Conservation (phyloP, 2,329 filamentous ascomycete genomes). For the Pyrenophora graminea region DNA sequence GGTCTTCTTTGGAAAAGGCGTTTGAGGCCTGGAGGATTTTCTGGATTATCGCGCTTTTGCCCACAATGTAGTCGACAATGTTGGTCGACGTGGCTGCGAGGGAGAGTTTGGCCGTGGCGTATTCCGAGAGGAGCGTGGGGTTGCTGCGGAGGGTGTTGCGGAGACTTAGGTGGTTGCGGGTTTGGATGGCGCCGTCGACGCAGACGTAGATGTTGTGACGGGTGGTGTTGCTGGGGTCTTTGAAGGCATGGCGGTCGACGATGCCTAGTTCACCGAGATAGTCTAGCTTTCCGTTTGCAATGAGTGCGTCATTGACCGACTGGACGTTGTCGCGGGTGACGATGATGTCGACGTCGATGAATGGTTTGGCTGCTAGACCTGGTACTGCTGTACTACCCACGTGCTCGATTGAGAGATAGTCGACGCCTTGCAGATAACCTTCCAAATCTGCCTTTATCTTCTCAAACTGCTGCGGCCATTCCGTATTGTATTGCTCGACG, state of each 20-base stretch:
- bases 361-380: slow-evolving; percentile 42
- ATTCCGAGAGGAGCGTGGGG: slow-evolving; percentile 37
- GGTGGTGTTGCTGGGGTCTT: slow-evolving; percentile 34
- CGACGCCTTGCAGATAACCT: slow-evolving; percentile 17
- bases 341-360: slow-evolving; percentile 46
- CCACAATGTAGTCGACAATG: slow-evolving; percentile 29
- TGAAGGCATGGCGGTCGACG: slow-evolving; percentile 42
- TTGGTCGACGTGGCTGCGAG: slow-evolving; percentile 25
- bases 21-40: slow-evolving; percentile 26
- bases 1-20: slow-evolving; percentile 24
- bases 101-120: slow-evolving; percentile 27
- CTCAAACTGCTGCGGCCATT: slow-evolving; percentile 36
- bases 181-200: slow-evolving; percentile 38
- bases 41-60: slow-evolving; percentile 23
- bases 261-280: slow-evolving; percentile 46
- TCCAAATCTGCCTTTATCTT: slow-evolving; percentile 24
- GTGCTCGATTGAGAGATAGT: slow-evolving; percentile 40
- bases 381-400: slow-evolving; percentile 47
- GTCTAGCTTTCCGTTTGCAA: slow-evolving; percentile 36
- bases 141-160: slow-evolving; percentile 43
- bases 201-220: slow-evolving; percentile 46
- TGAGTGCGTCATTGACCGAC: slow-evolving; percentile 36
- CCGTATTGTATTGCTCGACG: slow-evolving; percentile 34
- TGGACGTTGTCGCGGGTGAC: slow-evolving; percentile 31
- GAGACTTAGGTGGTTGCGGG: slow-evolving; percentile 47